These are phyloP conservation scores for Euclidium syriacum DNA, from an alignment of 345 rosid genomes.

Conservation along the genomic window DNA sequence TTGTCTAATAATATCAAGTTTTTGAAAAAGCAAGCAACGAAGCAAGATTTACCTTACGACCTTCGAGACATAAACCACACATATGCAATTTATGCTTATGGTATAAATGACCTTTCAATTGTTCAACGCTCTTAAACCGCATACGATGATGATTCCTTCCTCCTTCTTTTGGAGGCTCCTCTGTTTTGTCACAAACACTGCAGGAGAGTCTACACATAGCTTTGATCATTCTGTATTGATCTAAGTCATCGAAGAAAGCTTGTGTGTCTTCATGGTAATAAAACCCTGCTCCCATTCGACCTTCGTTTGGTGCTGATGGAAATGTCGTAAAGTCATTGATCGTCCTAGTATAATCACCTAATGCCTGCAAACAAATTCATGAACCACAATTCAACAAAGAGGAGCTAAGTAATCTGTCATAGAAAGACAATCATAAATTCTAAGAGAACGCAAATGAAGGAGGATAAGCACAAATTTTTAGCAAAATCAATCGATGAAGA, in stretches of 20 bases:
- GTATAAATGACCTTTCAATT: constrained; percentile 88
- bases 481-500: not conserved
- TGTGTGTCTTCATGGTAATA: constrained; percentile 90
- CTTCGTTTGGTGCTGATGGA: constrained; percentile 80
- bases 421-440: not conserved
- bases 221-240: constrained; percentile 93
- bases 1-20: too few relatives aligned
- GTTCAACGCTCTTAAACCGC: constrained; percentile 77
- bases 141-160: constrained; percentile 49
- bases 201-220: constrained; percentile 98
- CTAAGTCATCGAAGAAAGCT: constrained; percentile 83
- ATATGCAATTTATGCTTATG: constrained; percentile 73
- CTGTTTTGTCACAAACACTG: constrained; percentile 69
- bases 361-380: constrained; percentile 44
- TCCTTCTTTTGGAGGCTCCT: constrained; percentile 30
- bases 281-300: constrained; percentile 55
- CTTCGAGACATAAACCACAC: constrained; percentile 93
- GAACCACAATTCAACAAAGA: not conserved
- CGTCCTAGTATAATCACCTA: constrained; percentile 88
- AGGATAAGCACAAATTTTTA: too few relatives aligned
- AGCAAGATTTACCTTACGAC: too few relatives aligned
- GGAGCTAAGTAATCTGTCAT: not conserved
- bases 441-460: too few relatives aligned
- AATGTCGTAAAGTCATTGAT: constrained; percentile 78
- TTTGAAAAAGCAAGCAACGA: too few relatives aligned